phyloP scores from a whole-genome alignment of 257 asterid species.

The Cinchona pubescens region DNA sequence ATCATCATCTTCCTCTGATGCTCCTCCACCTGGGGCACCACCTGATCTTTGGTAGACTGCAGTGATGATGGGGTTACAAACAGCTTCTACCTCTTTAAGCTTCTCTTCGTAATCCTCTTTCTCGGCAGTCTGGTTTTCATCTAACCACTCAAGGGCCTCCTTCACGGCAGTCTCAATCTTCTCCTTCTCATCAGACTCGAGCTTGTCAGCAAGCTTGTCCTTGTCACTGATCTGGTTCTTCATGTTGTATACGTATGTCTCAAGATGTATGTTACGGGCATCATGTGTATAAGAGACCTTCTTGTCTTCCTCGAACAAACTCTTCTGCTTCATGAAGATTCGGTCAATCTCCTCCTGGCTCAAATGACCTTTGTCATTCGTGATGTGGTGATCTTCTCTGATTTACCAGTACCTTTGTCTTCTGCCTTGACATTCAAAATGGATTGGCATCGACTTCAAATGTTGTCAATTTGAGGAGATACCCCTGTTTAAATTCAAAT shows the following conservation, averaged over 20 bases:
- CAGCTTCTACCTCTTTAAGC: constrained; percentile 91
- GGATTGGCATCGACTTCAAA: constrained; percentile 92
- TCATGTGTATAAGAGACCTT: constrained; percentile 83
- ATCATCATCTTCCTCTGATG: constrained; percentile 47
- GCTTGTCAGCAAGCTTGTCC: constrained; percentile 87
- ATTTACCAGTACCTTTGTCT: constrained; percentile 86
- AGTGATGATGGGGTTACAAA: constrained; percentile 82
- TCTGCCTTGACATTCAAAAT: constrained; percentile 91
- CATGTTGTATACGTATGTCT: constrained; percentile 92
- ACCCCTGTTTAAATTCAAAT: constrained; percentile 51
- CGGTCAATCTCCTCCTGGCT: constrained; percentile 93
- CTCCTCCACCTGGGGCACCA: constrained; percentile 68
- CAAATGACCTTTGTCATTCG: constrained; percentile 94
- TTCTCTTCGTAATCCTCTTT: constrained; percentile 94
- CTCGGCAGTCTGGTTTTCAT: constrained; percentile 79
- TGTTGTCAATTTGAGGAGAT: constrained; percentile 95
- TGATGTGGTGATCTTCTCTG: constrained; percentile 92
- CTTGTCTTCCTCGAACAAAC: constrained; percentile 93
- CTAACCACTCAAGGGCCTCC: constrained; percentile 95
- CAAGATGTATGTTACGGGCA: constrained; percentile 79
- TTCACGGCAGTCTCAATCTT: constrained; percentile 85
- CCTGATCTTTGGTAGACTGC: constrained; percentile 95
- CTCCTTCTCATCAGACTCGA: constrained; percentile 88
- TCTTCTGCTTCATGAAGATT: constrained; percentile 89
- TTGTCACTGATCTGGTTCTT: constrained; percentile 87